These are phyloP conservation scores for Lumnitzera littorea DNA, from an alignment of 345 rosid genomes.

Conservation along the genomic window DNA sequence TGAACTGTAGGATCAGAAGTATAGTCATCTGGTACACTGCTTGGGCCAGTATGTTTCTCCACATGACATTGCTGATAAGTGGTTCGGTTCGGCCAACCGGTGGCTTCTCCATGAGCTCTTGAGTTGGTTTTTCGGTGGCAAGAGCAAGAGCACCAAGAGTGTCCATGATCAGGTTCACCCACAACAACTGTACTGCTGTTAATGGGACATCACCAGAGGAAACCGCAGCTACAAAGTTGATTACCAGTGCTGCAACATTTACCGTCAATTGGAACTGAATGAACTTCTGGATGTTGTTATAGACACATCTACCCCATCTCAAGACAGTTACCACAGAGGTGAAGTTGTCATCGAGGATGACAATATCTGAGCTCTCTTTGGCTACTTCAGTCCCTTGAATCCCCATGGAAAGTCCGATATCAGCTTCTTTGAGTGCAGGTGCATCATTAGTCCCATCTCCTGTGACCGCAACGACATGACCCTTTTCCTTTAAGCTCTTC, in stretches of 20 bases:
- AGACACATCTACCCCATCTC: slow-evolving; percentile 77
- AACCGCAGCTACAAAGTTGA: slow-evolving; percentile 67
- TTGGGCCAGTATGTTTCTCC: slow-evolving; percentile 71
- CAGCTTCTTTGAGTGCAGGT: slow-evolving; percentile 67
- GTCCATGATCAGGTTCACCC: slow-evolving; percentile 81
- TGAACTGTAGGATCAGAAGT: slow-evolving; percentile 58
- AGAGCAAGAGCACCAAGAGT: slow-evolving; percentile 72
- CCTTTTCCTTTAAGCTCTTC: slow-evolving; percentile 55
- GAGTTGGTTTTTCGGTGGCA: slow-evolving; percentile 59
- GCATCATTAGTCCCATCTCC: slow-evolving; percentile 83
- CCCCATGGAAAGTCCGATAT: slow-evolving; percentile 75
- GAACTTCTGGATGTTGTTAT: slow-evolving; percentile 68
- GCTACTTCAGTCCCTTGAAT: slow-evolving; percentile 77
- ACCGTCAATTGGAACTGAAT: slow-evolving; percentile 76
- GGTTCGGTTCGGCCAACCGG: slow-evolving; percentile 60
- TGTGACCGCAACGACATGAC: slow-evolving; percentile 70
- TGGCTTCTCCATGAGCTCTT: slow-evolving; percentile 50
- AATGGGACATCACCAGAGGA: slow-evolving; percentile 66
- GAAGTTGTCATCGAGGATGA: slow-evolving; percentile 68
- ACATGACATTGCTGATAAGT: slow-evolving; percentile 61
- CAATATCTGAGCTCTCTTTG: slow-evolving; percentile 74
- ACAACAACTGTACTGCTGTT: slow-evolving; percentile 59
- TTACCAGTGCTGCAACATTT: slow-evolving; percentile 56
- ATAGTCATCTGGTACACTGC: slow-evolving; percentile 55
- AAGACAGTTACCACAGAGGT: slow-evolving; percentile 55